phyloP scores from a whole-genome alignment of 2,329 filamentous ascomycete species.

The Cercospora janseana region DNA sequence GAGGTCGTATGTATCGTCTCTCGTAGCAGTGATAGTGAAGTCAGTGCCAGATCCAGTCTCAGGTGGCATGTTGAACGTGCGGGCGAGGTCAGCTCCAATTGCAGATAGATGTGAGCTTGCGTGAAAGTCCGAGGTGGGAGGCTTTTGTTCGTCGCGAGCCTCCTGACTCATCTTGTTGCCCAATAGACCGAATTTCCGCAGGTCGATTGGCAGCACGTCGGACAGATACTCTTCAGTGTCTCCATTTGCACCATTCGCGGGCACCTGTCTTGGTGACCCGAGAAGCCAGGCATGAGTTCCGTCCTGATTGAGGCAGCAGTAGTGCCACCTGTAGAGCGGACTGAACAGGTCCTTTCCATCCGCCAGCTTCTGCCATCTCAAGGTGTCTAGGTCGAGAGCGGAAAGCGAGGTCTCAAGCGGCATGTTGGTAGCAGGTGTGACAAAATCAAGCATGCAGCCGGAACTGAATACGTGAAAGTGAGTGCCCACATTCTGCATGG shows the following conservation, averaged over 20 bases:
- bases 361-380: slow-evolving; percentile 92
- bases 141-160: slow-evolving; percentile 40
- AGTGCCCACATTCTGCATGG: slow-evolving; percentile 82
- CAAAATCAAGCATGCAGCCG: slow-evolving; percentile 87
- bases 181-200: slow-evolving; percentile 85
- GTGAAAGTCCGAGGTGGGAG: slow-evolving; percentile 55
- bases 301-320: slow-evolving; percentile 92
- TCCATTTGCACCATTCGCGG: slow-evolving; percentile 65
- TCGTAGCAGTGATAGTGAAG: slow-evolving; percentile 84
- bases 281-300: slow-evolving; percentile 95
- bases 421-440: slow-evolving; percentile 86
- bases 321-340: slow-evolving; percentile 92
- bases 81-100: slow-evolving; percentile 83
- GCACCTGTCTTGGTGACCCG: slow-evolving; percentile 79
- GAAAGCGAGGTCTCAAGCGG: slow-evolving; percentile 87
- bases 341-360: slow-evolving; percentile 94
- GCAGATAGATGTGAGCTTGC: slow-evolving; percentile 53
- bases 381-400: slow-evolving; percentile 77
- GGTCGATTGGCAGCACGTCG: slow-evolving; percentile 89
- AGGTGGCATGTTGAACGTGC: slow-evolving; percentile 80
- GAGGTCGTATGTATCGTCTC: slow-evolving; percentile 59
- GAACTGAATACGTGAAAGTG: slow-evolving; percentile 97
- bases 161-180: slow-evolving; percentile 63
- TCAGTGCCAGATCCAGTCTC: slow-evolving; percentile 84
- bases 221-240: slow-evolving; percentile 84